These are phyloP conservation scores for Microcyclosporella mali DNA, from an alignment of 2,329 filamentous ascomycete genomes.

Conservation along the genomic window DNA sequence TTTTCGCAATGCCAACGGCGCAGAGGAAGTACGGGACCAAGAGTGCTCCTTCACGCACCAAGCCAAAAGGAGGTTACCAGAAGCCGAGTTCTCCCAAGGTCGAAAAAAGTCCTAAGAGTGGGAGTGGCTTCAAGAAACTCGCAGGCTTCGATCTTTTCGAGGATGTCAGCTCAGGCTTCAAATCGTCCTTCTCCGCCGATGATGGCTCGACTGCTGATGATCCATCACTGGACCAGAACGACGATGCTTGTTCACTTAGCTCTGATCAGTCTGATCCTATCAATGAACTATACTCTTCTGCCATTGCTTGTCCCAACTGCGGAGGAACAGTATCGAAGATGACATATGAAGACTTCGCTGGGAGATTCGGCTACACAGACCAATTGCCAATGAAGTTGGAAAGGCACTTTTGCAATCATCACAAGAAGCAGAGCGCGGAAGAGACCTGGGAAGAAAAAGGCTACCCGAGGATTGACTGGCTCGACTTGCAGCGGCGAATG, in stretches of 20 bases:
- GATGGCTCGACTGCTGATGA: no score
- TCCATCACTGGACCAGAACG: no score
- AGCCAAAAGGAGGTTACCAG: not conserved
- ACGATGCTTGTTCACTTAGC: no score
- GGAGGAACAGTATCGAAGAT: conserved; percentile 14
- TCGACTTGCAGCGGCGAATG: conserved; percentile 21
- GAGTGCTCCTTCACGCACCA: not conserved
- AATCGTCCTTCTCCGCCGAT: no score
- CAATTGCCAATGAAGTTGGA: conserved; percentile 28
- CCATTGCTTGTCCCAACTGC: conserved; percentile 22
- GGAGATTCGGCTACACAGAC: conserved; percentile 15
- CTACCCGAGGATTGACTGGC: conserved; percentile 34
- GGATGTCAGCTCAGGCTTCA: no score
- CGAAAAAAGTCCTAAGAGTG: not conserved
- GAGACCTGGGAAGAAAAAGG: conserved; percentile 24
- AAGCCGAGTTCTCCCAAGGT: not conserved
- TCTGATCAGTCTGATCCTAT: no score
- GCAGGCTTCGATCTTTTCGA: no score
- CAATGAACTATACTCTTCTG: no score
- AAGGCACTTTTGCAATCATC: conserved; percentile 30
- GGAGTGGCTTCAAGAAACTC: not conserved
- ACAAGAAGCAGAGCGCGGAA: conserved; percentile 25
- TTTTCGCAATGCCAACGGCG: not conserved
- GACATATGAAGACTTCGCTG: conserved; percentile 29
- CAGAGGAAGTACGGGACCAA: not conserved